Evolutionary conservation across 2,329 filamentous ascomycete genomes (phyloP).

Genomic region (Calonectria montana): DNA sequence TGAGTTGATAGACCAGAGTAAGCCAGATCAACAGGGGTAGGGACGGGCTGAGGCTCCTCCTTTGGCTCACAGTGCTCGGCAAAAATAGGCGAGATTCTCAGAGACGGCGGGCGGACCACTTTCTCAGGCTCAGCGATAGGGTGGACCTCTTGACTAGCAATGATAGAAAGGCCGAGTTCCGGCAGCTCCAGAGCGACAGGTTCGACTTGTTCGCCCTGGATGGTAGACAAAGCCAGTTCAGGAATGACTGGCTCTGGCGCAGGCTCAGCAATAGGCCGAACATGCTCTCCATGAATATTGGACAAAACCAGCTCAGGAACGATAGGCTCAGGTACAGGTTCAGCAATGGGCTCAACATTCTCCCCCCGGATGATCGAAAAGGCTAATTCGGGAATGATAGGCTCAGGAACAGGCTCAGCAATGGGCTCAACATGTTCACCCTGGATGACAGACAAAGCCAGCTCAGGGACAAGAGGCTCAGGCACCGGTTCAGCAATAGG

Average conservation of each 20-base stretch:
- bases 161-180: constrained; percentile 44
- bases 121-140: constrained; percentile 48
- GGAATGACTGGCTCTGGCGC: constrained; percentile 20
- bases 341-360: constrained; percentile 42
- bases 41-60: constrained; percentile 41
- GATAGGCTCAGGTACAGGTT: constrained; percentile 38
- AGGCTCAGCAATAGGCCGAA: constrained; percentile 33
- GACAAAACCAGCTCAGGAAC: constrained; percentile 35
- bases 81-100: constrained; percentile 47
- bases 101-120: constrained; percentile 40
- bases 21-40: constrained; percentile 40
- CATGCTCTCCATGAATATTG: constrained; percentile 31
- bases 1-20: constrained; percentile 51
- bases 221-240: constrained; percentile 34
- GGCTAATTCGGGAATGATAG: constrained; percentile 30
- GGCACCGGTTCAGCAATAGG: constrained; percentile 28
- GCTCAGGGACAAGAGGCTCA: constrained; percentile 26
- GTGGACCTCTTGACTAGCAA: constrained; percentile 44
- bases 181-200: constrained; percentile 33
- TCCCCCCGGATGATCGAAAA: constrained; percentile 40
- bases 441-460: constrained; percentile 34
- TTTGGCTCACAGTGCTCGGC: constrained; percentile 49
- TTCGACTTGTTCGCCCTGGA: constrained; percentile 40
- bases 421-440: constrained; percentile 45
- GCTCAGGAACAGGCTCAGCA: constrained; percentile 16